Conservation (phyloP, 495 filamentous ascomycete genomes). For the Aspergillus leporis region DNA sequence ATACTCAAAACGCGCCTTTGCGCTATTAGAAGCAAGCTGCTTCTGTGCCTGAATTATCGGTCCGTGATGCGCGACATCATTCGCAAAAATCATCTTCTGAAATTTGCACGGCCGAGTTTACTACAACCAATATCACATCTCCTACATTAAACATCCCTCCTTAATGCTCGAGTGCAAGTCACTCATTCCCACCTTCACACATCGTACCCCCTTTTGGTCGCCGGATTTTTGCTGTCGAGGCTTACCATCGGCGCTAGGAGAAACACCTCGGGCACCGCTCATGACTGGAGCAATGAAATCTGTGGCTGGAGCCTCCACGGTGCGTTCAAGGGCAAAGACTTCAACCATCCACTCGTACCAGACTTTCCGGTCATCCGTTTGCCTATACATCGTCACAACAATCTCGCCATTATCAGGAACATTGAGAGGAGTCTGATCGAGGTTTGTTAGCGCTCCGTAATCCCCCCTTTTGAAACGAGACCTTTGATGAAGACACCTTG, state of each 20-base stretch:
- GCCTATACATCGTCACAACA: slow-evolving; percentile 89
- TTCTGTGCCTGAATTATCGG: neutral
- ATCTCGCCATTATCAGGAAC: slow-evolving; percentile 82
- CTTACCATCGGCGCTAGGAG: slow-evolving; percentile 31
- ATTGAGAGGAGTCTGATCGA: slow-evolving; percentile 74
- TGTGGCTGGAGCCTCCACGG: slow-evolving; percentile 15
- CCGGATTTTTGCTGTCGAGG: slow-evolving; percentile 12
- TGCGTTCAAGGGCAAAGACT: slow-evolving; percentile 59
- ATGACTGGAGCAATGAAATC: slow-evolving; percentile 30
- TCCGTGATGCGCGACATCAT: neutral
- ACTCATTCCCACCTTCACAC: slow-evolving; percentile 74
- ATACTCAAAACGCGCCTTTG: neutral
- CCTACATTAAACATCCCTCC: slow-evolving; percentile 87
- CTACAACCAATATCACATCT: neutral
- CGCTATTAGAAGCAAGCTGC: neutral
- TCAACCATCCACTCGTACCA: slow-evolving; percentile 99
- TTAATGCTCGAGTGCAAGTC: slow-evolving; percentile 88
- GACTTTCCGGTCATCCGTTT: slow-evolving; percentile 91
- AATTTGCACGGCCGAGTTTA: neutral
- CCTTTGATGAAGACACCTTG: neutral
- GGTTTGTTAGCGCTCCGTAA: slow-evolving; percentile 15
- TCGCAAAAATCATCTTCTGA: neutral
- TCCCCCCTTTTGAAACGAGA: neutral
- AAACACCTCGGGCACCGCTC: slow-evolving; percentile 35
- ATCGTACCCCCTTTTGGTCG: slow-evolving; percentile 55